Percentiles rank a stretch among this genome's conserved stretches.
These are phyloP conservation scores for Lactifluus piperatus DNA, from an alignment of 768 basidiomycete genomes.

Conservation along the genomic window DNA sequence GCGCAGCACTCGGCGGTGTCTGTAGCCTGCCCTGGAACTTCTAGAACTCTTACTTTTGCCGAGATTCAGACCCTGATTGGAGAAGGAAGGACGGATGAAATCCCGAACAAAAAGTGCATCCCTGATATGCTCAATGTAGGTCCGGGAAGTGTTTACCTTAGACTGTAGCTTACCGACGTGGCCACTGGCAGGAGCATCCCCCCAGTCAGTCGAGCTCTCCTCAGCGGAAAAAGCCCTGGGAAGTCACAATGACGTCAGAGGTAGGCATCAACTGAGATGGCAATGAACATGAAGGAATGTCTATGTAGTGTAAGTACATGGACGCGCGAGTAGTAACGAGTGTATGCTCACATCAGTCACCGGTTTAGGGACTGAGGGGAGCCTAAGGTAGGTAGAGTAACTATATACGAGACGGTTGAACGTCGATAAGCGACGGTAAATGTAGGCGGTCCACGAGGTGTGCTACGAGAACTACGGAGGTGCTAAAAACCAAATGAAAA, in stretches of 20 bases:
- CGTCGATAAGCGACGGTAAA: too few species aligned
- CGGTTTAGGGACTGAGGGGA: too few species aligned
- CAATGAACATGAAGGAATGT: too few species aligned
- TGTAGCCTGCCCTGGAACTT: constrained; percentile 14
- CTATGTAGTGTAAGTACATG: too few species aligned
- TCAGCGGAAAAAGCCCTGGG: constrained; percentile 63
- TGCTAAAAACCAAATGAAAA: too few species aligned
- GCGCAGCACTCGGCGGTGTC: neutral
- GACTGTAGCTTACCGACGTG: neutral
- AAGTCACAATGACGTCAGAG: constrained; percentile 23
- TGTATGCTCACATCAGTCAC: too few species aligned
- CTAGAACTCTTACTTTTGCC: constrained; percentile 49
- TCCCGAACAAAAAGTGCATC: constrained; percentile 72
- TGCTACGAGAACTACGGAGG: too few species aligned
- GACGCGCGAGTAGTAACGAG: too few species aligned
- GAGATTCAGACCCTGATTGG: constrained; percentile 66
- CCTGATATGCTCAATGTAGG: constrained; percentile 59
- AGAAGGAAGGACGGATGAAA: constrained; percentile 58
- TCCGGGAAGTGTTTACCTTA: constrained; percentile 16
- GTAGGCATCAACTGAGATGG: too few species aligned
- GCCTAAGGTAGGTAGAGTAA: too few species aligned
- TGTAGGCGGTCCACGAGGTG: too few species aligned
- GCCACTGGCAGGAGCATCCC: constrained; percentile 36
- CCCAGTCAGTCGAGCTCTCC: constrained; percentile 49
- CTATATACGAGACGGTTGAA: too few species aligned